Evolutionary conservation across 352 stramenopile genomes (phyloP), one percentile per base, ranked within the genome.

Genomic region (Elongisporangium anandrum): DNA sequence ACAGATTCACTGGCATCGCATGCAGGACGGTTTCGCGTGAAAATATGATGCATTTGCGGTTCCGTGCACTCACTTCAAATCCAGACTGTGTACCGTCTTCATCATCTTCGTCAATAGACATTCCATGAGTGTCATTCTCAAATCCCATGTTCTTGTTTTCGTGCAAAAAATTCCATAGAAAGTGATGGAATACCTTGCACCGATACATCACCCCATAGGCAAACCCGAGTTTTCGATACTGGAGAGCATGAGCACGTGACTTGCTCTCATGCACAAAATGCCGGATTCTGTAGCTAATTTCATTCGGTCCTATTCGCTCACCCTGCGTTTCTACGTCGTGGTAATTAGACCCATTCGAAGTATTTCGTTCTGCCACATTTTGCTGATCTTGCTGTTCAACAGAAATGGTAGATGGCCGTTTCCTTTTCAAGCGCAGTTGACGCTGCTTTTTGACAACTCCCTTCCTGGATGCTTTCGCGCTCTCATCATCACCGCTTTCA

Each of bases 171-270:
- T 50, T 70, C 81, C 81, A 93, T 22, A 93, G 61, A 61, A 87
- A 91, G 48, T 68, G 64, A 66, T 93, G 84, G n/a, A 93, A 73
- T 53, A 74, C 63, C 74, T 90, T 91, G 60, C 84, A 91, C 50
- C 84, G 81, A 66, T 81, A 93, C 81, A 93, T 93, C 23, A 91
- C 81, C 8, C 84, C 84, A 38, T 91, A 91, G 8, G 81, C 84
- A 59, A 93, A 91, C 0, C 84, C 84, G 15, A 93, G 76, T 24
- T 84, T 87, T 39, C 76, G 71, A 57, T 87, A 93, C 69, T 93
- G 84, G 10, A 84, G 70, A 3, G 65, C 79, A 56, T 92, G 82
- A 6, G 77, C 56, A 19, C 72, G 70, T 2, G 70, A 80, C 57
- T 84, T 81, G 22, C 76, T 62, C 49, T 88, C 76, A 49, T 73